phyloP scores from a whole-genome alignment of 345 rosid species.

The Fremontodendron californicum region DNA sequence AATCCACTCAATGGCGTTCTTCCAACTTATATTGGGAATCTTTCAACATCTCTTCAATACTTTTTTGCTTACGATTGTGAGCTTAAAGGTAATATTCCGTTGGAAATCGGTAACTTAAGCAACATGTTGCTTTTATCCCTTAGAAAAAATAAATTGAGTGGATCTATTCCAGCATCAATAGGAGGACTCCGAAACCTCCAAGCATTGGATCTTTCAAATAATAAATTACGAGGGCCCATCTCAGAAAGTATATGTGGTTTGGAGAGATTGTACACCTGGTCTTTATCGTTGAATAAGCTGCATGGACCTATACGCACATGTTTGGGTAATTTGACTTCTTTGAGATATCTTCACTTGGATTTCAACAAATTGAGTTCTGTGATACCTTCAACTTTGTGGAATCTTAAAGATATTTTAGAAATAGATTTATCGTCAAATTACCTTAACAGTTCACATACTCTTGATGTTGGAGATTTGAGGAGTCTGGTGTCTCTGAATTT shows the following conservation, averaged over 20 bases:
- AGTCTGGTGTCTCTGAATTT: not conserved
- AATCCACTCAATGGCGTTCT: conserved; percentile 13
- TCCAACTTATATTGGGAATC: conserved; percentile 18
- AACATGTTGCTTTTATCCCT: conserved; percentile 1
- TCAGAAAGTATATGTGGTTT: not conserved
- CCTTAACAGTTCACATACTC: not conserved
- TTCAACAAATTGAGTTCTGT: not conserved
- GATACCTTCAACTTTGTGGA: not conserved
- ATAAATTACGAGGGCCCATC: not conserved
- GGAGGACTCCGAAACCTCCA: conserved; percentile 3
- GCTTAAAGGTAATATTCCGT: conserved; percentile 12
- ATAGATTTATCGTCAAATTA: not conserved
- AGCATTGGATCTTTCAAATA: not conserved
- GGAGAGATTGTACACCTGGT: not conserved
- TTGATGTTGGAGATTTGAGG: not conserved
- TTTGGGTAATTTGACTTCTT: not conserved
- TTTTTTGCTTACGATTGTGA: not conserved
- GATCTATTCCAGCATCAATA: conserved; percentile 4
- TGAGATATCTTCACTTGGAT: not conserved
- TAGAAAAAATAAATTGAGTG: not conserved
- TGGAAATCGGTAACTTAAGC: conserved; percentile 8
- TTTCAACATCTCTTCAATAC: not conserved
- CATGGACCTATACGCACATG: not conserved
- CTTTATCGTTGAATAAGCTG: not conserved
- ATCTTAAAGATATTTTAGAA: conserved; percentile 1